Conservation (phyloP, 2,329 filamentous ascomycete genomes). For the Cladophialophora bantiana region DNA sequence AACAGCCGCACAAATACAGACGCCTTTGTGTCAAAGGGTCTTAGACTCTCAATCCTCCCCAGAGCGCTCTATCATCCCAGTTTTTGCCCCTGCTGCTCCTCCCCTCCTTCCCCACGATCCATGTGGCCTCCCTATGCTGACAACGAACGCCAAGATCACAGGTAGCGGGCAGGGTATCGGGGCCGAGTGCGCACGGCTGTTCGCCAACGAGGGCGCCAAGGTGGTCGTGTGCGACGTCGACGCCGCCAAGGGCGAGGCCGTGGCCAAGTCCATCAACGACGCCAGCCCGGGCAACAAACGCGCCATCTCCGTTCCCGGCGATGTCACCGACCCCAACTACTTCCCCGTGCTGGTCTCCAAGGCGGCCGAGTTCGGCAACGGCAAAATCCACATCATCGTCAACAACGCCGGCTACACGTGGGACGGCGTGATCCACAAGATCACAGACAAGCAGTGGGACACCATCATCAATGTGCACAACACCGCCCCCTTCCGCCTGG, state of each 20-base stretch:
- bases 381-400: constrained; percentile 89
- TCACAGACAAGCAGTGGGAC: constrained; percentile 56
- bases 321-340: constrained; percentile 75
- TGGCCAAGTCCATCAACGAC: constrained; percentile 73
- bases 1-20: too few relatives aligned
- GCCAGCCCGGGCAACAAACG: constrained; percentile 58
- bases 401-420: constrained; percentile 94
- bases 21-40: too few relatives aligned
- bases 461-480: constrained; percentile 84
- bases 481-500: constrained; percentile 83
- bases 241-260: constrained; percentile 71
- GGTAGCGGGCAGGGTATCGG: constrained; percentile 88
- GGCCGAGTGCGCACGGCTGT: constrained; percentile 79
- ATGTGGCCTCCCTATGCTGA: neutral
- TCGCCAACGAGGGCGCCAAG: constrained; percentile 86
- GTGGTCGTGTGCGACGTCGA: constrained; percentile 87
- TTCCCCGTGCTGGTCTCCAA: constrained; percentile 74
- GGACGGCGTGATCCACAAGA: constrained; percentile 91
- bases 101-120: neutral
- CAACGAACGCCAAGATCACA: constrained; percentile 62
- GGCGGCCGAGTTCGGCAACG: constrained; percentile 79
- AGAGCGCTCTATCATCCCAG: too few relatives aligned
- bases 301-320: constrained; percentile 77
- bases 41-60: too few relatives aligned
- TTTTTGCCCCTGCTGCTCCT: too few relatives aligned